Conservation (phyloP, 1,284 basidiomycete genomes). For the Heterobasidion occidentale region DNA sequence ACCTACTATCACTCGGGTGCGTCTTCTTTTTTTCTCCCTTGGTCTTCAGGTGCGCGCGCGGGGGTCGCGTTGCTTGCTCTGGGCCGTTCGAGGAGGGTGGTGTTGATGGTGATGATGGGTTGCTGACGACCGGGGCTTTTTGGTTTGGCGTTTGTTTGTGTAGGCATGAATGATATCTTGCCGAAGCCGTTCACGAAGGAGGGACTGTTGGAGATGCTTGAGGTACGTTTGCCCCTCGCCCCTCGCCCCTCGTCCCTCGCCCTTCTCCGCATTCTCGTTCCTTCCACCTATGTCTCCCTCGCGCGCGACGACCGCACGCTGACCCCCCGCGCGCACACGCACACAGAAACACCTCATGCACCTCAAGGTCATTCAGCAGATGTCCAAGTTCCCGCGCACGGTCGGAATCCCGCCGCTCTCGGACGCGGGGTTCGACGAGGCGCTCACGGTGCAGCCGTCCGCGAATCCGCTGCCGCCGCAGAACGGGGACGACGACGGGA, state of each 20-base stretch:
- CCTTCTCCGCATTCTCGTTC: neutral
- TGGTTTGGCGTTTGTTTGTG: neutral
- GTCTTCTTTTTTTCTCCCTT: slow-evolving; percentile 9
- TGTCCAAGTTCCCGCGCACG: slow-evolving; percentile 66
- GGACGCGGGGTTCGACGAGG: slow-evolving; percentile 53
- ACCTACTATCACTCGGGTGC: slow-evolving; percentile 79
- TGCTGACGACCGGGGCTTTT: neutral
- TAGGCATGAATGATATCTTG: slow-evolving; percentile 95
- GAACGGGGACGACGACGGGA: slow-evolving; percentile 35
- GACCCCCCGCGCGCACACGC: neutral
- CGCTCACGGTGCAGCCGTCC: slow-evolving; percentile 16
- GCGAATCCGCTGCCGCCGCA: slow-evolving; percentile 8
- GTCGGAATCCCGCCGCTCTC: slow-evolving; percentile 68
- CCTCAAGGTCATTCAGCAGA: slow-evolving; percentile 83
- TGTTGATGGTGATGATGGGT: neutral
- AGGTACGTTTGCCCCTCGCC: slow-evolving; percentile 37
- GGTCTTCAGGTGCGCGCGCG: too few relatives aligned
- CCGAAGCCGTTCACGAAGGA: slow-evolving; percentile 96
- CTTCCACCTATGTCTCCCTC: neutral
- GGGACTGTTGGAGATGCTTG: slow-evolving; percentile 85
- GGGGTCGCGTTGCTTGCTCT: too few relatives aligned
- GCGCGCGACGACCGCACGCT: neutral
- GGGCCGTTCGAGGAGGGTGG: too few relatives aligned
- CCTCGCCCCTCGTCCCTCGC: neutral
- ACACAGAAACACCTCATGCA: slow-evolving; percentile 86